Conservation (phyloP, 129 eudicot species). For the Pittosporum tobira region DNA sequence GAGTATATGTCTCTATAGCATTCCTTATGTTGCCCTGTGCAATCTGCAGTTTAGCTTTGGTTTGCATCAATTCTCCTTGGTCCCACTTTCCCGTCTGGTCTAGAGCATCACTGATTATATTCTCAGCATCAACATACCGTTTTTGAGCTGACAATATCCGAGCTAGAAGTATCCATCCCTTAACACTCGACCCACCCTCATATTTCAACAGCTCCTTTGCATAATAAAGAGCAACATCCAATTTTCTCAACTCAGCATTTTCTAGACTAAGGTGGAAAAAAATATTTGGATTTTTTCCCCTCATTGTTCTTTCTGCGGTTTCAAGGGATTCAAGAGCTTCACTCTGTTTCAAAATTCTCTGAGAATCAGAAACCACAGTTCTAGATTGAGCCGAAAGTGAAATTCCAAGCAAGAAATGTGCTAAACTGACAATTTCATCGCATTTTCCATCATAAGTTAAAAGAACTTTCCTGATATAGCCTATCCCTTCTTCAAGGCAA, state of each 20-base stretch:
- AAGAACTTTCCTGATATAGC: constrained; percentile 23
- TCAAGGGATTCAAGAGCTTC: constrained; percentile 54
- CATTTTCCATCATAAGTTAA: constrained; percentile 28
- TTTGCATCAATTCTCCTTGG: constrained; percentile 68
- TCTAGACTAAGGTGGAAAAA: constrained; percentile 60
- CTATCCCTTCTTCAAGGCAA: constrained; percentile 49
- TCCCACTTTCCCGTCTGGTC: constrained; percentile 94
- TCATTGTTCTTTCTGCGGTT: constrained; percentile 33
- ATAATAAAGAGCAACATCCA: constrained; percentile 65
- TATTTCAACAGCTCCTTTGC: constrained; percentile 64
- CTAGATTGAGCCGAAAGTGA: constrained; percentile 55
- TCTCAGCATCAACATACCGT: constrained; percentile 70
- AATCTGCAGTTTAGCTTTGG: constrained; percentile 75
- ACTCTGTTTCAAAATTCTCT: constrained; percentile 35
- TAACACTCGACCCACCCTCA: constrained; percentile 57
- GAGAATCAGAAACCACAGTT: constrained; percentile 47
- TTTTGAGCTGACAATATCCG: constrained; percentile 87
- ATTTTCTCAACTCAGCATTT: constrained; percentile 82
- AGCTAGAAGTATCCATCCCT: constrained; percentile 83
- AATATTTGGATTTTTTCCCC: constrained; percentile 34
- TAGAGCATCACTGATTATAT: constrained; percentile 63
- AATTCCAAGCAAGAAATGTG: constrained; percentile 43
- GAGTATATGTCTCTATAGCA: constrained; percentile 74
- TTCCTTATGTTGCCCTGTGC: constrained; percentile 55
- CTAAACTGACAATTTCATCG: constrained; percentile 28